Percentiles rank a stretch among this genome's conserved stretches.
phyloP scores from a whole-genome alignment of 164 flowering plant genomes.

The Brasenia schreberi region DNA sequence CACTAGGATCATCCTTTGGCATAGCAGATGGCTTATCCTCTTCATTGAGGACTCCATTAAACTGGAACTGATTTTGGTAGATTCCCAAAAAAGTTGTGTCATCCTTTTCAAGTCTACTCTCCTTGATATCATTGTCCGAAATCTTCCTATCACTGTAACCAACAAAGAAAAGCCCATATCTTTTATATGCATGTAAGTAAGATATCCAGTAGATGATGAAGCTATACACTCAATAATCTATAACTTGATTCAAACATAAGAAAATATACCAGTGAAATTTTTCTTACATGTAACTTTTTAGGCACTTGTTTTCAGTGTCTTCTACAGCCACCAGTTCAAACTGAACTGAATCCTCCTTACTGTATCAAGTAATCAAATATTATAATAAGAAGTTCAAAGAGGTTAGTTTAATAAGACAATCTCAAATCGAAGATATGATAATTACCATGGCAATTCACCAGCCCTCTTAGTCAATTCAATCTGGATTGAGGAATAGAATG shows the following conservation, averaged over 20 bases:
- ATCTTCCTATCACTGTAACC: constrained; percentile 29
- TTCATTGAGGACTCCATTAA: constrained; percentile 5
- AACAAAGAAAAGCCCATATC: not conserved
- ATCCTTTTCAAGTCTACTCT: constrained; percentile 5
- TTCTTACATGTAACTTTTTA: constrained; percentile 54
- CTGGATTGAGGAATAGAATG: constrained; percentile 2
- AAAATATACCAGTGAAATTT: not conserved
- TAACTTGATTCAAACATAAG: not conserved
- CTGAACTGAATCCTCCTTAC: constrained; percentile 34
- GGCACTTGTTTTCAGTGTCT: constrained; percentile 23
- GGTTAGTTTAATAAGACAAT: not conserved
- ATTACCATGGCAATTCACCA: constrained; percentile 2
- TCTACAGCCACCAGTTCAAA: constrained; percentile 36
- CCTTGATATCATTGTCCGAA: constrained; percentile 10
- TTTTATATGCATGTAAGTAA: not conserved
- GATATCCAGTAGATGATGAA: not conserved
- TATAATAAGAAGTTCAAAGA: not conserved
- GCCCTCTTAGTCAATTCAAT: constrained; percentile 2
- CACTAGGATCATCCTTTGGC: constrained; percentile 7
- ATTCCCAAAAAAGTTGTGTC: not conserved
- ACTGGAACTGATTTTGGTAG: constrained; percentile 9
- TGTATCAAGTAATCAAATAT: constrained; percentile 18
- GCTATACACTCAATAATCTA: not conserved
- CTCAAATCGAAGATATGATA: not conserved
- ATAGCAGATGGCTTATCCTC: constrained; percentile 6